Conservation (phyloP, 192 early-diverging fungal species). For the Umbelopsis isabellina region DNA sequence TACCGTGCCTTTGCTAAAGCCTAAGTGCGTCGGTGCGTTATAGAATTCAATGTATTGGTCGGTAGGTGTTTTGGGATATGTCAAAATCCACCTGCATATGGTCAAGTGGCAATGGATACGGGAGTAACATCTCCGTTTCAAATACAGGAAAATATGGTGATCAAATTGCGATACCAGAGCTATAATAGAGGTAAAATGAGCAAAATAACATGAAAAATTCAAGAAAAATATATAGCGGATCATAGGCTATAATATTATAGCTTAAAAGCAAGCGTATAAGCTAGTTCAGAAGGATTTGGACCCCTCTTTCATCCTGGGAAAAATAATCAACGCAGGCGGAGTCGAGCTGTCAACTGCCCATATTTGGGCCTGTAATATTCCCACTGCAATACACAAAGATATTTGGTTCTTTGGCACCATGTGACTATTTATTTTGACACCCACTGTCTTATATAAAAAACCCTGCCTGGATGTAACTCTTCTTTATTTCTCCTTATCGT, state of each 20-base stretch:
- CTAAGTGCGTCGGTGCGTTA: neutral
- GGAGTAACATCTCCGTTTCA: slow-evolving; percentile 2
- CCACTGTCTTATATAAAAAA: neutral
- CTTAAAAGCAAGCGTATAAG: neutral
- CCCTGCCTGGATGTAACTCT: neutral
- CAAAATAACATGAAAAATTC: neutral
- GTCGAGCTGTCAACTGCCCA: slow-evolving; percentile 18
- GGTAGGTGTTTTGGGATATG: neutral
- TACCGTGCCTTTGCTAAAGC: neutral
- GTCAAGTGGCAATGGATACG: slow-evolving; percentile 7
- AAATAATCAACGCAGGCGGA: neutral
- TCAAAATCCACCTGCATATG: slow-evolving; percentile 3
- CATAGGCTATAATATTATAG: slow-evolving; percentile 9
- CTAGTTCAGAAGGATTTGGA: neutral
- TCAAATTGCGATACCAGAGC: slow-evolving; percentile 11
- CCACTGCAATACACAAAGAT: neutral
- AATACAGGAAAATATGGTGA: neutral
- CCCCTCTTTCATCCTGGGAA: neutral
- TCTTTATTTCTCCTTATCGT: slow-evolving; percentile 3
- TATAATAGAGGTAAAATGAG: slow-evolving; percentile 14
- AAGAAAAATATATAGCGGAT: neutral
- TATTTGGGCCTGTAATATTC: neutral
- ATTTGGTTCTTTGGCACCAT: neutral
- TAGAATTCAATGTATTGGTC: neutral
- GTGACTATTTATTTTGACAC: slow-evolving; percentile 4